Evolutionary conservation across 2,329 filamentous ascomycete species (phyloP).

Genomic region (Onygenales sp.): DNA sequence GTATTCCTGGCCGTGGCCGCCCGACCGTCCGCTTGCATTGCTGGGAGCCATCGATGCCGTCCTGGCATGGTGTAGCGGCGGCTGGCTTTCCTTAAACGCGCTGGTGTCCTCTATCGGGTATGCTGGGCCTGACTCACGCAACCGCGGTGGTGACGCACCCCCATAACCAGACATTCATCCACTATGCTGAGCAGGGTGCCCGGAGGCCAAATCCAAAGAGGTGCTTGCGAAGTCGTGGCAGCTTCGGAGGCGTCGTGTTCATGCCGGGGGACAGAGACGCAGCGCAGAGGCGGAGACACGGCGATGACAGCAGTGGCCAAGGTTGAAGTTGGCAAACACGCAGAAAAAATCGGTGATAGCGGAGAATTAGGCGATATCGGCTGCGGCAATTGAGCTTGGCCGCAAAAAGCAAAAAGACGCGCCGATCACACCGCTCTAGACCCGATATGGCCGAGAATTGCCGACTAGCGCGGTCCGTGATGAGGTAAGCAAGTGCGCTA

Average conservation of each 20-base stretch:
- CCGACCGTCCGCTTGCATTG: slow-evolving; percentile 14
- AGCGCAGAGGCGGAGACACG: background rate
- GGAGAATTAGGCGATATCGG: background rate
- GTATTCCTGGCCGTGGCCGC: slow-evolving; percentile 13
- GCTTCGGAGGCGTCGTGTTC: background rate
- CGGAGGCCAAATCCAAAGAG: background rate
- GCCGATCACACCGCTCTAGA: background rate
- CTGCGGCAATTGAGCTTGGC: background rate
- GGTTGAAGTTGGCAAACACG: background rate
- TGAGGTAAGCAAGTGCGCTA: background rate
- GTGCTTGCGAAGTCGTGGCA: background rate
- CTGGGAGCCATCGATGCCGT: slow-evolving; percentile 23
- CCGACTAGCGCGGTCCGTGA: background rate
- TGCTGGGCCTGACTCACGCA: slow-evolving; percentile 14
- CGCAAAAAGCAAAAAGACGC: background rate
- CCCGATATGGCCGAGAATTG: background rate
- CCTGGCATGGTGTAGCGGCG: slow-evolving; percentile 24
- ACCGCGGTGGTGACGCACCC: slow-evolving; percentile 12
- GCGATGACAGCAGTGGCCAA: background rate
- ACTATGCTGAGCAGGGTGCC: background rate
- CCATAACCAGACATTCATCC: slow-evolving; percentile 17
- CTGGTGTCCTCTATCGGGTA: slow-evolving; percentile 5
- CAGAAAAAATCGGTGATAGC: background rate
- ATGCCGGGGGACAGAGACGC: background rate
- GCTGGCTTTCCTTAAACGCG: slow-evolving; percentile 6